phyloP scores from a whole-genome alignment of 306 rosid species.

The Sesbania bispinosa region DNA sequence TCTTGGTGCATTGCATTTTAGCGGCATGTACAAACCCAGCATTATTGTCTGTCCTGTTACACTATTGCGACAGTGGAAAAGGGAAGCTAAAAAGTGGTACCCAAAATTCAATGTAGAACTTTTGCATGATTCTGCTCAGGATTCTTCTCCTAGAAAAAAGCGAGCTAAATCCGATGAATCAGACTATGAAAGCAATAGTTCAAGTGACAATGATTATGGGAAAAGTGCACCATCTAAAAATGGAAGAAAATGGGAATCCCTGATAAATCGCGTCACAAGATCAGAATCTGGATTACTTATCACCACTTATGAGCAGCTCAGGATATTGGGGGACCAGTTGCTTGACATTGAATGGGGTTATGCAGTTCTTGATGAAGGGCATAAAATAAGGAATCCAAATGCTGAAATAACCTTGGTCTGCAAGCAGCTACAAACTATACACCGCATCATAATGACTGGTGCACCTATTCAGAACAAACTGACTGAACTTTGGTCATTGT shows the following conservation, averaged over 20 bases:
- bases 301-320: conserved; percentile 95
- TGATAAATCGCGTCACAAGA: conserved; percentile 64
- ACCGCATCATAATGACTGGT: conserved; percentile 96
- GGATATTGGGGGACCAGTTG: conserved; percentile 73
- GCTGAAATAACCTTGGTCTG: conserved; percentile 89
- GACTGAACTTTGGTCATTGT: conserved; percentile 93
- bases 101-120: conserved; percentile 75
- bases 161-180: conserved; percentile 59
- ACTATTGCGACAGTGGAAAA: conserved; percentile 89
- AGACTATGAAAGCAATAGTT: conserved; percentile 62
- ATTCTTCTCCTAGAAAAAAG: conserved; percentile 49
- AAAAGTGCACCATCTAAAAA: conserved; percentile 38
- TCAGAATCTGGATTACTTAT: conserved; percentile 87
- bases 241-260: conserved; percentile 71
- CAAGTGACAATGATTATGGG: conserved; percentile 53
- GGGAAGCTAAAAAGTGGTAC: conserved; percentile 93
- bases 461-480: conserved; percentile 97
- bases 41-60: conserved; percentile 93
- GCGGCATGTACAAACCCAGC: conserved; percentile 89
- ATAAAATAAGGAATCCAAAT: conserved; percentile 90
- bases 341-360: conserved; percentile 93
- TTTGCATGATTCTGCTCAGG: conserved; percentile 90
- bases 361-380: conserved; percentile 96
- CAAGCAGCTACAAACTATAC: conserved; percentile 93
- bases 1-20: conserved; percentile 90